Conservation (phyloP, 495 filamentous ascomycete species). For the Corynascus novoguineensis region DNA sequence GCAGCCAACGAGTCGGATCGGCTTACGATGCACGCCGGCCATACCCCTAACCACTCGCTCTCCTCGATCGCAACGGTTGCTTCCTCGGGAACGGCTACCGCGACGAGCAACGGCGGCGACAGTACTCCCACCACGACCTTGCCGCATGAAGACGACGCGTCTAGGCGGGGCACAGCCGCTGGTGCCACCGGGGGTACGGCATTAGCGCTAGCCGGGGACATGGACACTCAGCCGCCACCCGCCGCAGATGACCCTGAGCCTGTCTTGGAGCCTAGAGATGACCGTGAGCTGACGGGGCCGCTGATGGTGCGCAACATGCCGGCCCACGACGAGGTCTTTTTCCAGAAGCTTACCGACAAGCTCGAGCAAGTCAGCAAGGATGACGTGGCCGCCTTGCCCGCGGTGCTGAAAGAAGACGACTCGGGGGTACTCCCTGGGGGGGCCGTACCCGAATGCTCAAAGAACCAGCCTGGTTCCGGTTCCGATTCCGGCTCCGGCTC, state of each 20-base stretch:
- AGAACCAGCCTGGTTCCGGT: conserved; percentile 5
- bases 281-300: conserved; percentile 39
- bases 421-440: no score
- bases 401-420: conserved; percentile 38
- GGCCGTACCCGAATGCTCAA: conserved; percentile 14
- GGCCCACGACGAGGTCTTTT: conserved; percentile 43
- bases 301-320: conserved; percentile 44
- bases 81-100: conserved; percentile 32
- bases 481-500: conserved; percentile 6
- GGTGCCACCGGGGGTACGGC: conserved; percentile 7
- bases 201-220: background rate
- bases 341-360: conserved; percentile 38
- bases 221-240: conserved; percentile 6
- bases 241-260: conserved; percentile 23
- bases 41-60: conserved; percentile 45
- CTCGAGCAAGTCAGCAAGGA: conserved; percentile 37
- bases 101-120: conserved; percentile 36
- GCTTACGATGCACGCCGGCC: conserved; percentile 47
- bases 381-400: conserved; percentile 33
- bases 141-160: conserved; percentile 21
- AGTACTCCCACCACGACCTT: conserved; percentile 38
- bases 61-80: conserved; percentile 36
- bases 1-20: conserved; percentile 36
- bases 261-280: conserved; percentile 27
- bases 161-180: conserved; percentile 4